phyloP scores from a whole-genome alignment of 352 stramenopile genomes.

The Phytophthora sp. region DNA sequence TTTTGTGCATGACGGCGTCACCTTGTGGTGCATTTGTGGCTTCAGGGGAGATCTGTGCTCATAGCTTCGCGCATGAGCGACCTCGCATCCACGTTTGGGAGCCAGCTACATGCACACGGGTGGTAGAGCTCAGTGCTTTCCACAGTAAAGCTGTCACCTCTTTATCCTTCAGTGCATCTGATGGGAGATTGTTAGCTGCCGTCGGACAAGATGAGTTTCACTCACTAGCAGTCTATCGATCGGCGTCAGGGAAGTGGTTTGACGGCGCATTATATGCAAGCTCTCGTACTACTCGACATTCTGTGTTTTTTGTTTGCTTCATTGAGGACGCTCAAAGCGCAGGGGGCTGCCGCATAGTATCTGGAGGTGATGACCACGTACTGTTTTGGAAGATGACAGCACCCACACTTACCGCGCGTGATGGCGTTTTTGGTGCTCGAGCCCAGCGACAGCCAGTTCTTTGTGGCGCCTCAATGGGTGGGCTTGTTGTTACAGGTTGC shows the following conservation, averaged over 20 bases:
- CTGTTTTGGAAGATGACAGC: constrained; percentile 73
- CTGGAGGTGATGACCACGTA: constrained; percentile 70
- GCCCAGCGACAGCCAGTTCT: constrained; percentile 62
- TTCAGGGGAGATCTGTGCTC: constrained; percentile 73
- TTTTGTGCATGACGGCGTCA: constrained; percentile 55
- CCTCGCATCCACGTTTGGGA: constrained; percentile 83
- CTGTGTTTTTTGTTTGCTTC: constrained; percentile 69
- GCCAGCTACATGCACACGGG: constrained; percentile 52
- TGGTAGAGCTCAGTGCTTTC: constrained; percentile 64
- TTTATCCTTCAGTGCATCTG: constrained; percentile 55
- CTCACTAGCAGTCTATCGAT: constrained; percentile 73
- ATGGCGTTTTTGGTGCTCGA: constrained; percentile 71
- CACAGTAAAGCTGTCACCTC: constrained; percentile 74
- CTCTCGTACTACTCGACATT: constrained; percentile 51
- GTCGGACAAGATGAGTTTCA: constrained; percentile 82
- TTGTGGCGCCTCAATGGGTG: constrained; percentile 64
- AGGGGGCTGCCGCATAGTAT: constrained; percentile 57
- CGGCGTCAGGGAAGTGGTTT: constrained; percentile 61
- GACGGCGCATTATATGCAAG: constrained; percentile 63
- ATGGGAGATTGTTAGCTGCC: constrained; percentile 55
- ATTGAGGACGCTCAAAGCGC: constrained; percentile 60
- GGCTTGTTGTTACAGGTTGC: constrained; percentile 59
- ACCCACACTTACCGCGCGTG: constrained; percentile 51
- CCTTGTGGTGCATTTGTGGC: constrained; percentile 65
- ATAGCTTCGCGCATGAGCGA: constrained; percentile 56